Evolutionary conservation across 2,329 filamentous ascomycete genomes (phyloP).

Genomic region (Leptographium radiaticola): DNA sequence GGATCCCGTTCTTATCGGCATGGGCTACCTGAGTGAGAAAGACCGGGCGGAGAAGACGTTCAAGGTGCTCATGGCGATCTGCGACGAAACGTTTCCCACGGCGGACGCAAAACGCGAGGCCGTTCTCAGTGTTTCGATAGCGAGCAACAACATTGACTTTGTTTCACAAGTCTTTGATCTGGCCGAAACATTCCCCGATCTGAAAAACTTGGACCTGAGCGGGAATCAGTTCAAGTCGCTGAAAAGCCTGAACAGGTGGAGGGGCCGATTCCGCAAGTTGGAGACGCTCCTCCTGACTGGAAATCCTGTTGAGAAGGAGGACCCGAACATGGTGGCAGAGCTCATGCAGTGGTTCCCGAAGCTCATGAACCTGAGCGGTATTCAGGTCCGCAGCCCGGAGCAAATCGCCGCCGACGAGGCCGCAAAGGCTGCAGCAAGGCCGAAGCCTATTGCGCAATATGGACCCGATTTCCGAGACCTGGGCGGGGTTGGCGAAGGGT

Average conservation of each 20-base stretch:
- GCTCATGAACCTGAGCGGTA: slow-evolving; percentile 62
- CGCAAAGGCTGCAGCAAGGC: slow-evolving; percentile 30
- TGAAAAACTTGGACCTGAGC: slow-evolving; percentile 81
- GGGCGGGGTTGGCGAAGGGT: slow-evolving; percentile 59
- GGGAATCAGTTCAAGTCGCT: slow-evolving; percentile 64
- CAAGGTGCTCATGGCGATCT: slow-evolving; percentile 78
- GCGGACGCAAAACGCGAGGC: slow-evolving; percentile 60
- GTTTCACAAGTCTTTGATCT: slow-evolving; percentile 62
- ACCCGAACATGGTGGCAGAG: slow-evolving; percentile 50
- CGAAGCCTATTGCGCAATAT: slow-evolving; percentile 43
- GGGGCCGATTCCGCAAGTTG: slow-evolving; percentile 62
- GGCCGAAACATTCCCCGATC: slow-evolving; percentile 66
- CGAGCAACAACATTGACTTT: slow-evolving; percentile 64
- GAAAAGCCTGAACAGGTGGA: slow-evolving; percentile 60
- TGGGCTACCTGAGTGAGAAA: slow-evolving; percentile 62
- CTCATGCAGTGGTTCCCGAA: slow-evolving; percentile 74
- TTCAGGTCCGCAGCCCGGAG: slow-evolving; percentile 59
- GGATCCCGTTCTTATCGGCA: slow-evolving; percentile 57
- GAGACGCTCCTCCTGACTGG: slow-evolving; percentile 68
- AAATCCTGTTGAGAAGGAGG: slow-evolving; percentile 56
- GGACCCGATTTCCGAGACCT: slow-evolving; percentile 63
- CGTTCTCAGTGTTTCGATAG: slow-evolving; percentile 70
- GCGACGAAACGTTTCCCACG: slow-evolving; percentile 63
- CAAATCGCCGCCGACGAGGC: slow-evolving; percentile 46
- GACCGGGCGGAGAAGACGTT: slow-evolving; percentile 77